These are phyloP conservation scores for Adansonia digitata DNA, from an alignment of 345 rosid species.

Conservation along the genomic window DNA sequence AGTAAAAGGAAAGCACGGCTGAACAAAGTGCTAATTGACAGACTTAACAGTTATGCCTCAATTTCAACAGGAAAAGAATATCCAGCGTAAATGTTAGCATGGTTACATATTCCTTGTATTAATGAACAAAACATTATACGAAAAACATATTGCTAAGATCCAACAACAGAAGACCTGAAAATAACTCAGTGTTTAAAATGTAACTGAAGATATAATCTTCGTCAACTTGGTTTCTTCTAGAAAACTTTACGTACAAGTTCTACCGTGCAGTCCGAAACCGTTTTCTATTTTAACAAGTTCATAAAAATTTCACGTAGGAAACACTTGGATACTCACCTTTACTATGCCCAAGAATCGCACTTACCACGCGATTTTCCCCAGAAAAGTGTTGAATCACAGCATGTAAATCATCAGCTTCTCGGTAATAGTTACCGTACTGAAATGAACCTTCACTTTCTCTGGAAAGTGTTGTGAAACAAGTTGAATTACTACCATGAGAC, in stretches of 20 bases:
- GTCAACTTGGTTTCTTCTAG: neutral
- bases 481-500: conserved; percentile 2
- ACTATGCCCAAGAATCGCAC: conserved; percentile 69
- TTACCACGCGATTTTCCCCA: conserved; percentile 33
- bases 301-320: neutral
- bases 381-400: conserved; percentile 53
- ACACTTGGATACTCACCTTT: conserved; percentile 46
- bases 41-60: neutral
- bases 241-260: neutral
- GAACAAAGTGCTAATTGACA: neutral
- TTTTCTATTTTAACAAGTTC: neutral
- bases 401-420: conserved; percentile 74
- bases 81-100: neutral
- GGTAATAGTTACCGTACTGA: conserved; percentile 50
- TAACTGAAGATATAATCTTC: neutral
- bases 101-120: neutral
- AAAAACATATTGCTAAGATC: neutral
- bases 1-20: neutral
- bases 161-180: neutral
- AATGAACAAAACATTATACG: neutral
- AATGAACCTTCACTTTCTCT: conserved; percentile 88
- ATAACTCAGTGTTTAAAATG: neutral
- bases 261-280: neutral
- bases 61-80: neutral
- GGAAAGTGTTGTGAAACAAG: conserved; percentile 14